Base-by-base conservation (phyloP, 176 grass and related monocot species). In the Aegilops tauschii region DNA sequence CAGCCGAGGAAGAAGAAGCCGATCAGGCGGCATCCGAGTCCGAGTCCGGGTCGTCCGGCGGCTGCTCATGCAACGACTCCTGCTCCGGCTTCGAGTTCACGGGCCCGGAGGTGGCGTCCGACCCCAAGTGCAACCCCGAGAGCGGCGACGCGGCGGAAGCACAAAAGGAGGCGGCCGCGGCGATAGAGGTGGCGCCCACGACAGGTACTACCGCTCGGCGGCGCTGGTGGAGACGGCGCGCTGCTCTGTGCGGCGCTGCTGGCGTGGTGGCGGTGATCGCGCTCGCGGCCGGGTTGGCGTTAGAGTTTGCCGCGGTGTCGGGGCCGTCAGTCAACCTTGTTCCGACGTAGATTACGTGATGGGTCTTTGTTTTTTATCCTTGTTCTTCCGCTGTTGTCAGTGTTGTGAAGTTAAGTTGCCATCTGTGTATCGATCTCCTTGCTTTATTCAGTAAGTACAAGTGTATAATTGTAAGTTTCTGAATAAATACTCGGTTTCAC, bases 41-140 rank as follows among this genome's bases (percentile, higher is more conserved):
- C 6, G 59, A 6, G 80, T 83, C 72, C 5, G 58, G 1, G 2
- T 30, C 72, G 80, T 84, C 80, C 9, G 67, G 16, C 9, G 74
- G 74, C 36, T 91, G 89, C 49, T 91, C 85, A 37, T 91, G 89
- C 81, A 91, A 82, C 47, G 81, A n/a, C 16, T 84, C 85, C 18
- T 87, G 85, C 85, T 72, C 17, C 61, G 74, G 62, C 13, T 66
- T 67, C 42, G 74, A 85, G 31, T 35, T 49, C 23, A 56, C 40
- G 13, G 42, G 73, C 56, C 58, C 32, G 18, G 80, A 73, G 30
- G 47, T 12, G 50, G 27, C 21, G 78, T 2, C 20, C 10, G 73
- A 83, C 14, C 65, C 3, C 47, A 45, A 89, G 69, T n/a, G 50
- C 58, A 56, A 45, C 8, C 40, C 29, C 39, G 73, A 73, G 31